Evolutionary conservation across 306 rosid species (phyloP).

Genomic region (Hylodesmum podocarpum): DNA sequence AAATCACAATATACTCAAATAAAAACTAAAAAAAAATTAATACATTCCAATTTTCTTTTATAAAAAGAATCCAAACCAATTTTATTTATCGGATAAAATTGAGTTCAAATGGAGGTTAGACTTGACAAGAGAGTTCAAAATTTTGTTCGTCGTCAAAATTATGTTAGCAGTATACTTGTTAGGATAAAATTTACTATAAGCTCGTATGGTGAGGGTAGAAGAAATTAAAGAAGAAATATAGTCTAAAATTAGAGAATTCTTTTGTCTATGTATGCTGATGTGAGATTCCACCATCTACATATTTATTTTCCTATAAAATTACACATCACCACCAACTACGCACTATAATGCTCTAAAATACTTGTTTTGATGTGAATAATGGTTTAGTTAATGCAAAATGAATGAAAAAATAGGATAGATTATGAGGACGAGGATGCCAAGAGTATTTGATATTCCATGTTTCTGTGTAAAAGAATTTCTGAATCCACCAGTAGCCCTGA

Average conservation of each 20-base stretch:
- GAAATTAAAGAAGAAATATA: too few species aligned
- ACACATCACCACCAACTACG: not conserved
- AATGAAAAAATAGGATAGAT: conserved; percentile 73
- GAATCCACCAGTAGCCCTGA: conserved; percentile 88
- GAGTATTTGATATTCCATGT: conserved; percentile 82
- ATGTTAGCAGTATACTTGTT: not conserved
- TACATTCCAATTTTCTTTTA: too few species aligned
- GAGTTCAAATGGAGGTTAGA: not conserved
- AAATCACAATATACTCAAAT: too few species aligned
- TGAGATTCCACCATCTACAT: not conserved
- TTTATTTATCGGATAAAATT: not conserved
- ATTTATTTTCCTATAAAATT: conserved; percentile 9
- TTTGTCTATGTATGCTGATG: not conserved
- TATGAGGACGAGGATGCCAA: conserved; percentile 71
- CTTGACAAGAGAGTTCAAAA: not conserved
- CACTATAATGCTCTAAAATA: conserved; percentile 23
- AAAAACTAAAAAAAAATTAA: not conserved
- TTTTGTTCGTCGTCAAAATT: not conserved
- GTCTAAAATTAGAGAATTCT: not conserved
- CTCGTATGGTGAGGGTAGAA: not conserved
- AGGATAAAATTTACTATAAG: not conserved
- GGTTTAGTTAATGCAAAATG: conserved; percentile 43
- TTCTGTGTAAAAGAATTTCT: conserved; percentile 77
- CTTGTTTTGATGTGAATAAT: not conserved
- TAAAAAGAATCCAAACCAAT: not conserved